Evolutionary conservation across 2,329 filamentous ascomycete genomes (phyloP).

Genomic region (Colletotrichum kahawae): DNA sequence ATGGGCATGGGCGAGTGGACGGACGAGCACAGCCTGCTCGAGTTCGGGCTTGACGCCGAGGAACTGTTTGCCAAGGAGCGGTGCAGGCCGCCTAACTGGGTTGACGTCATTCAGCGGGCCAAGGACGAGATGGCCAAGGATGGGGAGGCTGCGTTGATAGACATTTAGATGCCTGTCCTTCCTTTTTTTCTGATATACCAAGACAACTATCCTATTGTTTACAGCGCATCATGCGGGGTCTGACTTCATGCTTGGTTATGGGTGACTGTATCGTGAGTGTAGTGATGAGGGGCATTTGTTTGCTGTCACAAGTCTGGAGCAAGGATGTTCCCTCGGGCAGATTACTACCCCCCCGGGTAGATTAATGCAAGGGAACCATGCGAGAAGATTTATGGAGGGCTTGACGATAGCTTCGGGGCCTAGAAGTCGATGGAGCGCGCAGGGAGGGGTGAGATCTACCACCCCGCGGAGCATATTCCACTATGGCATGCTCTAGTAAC

Average conservation of each 20-base stretch:
- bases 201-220: background rate
- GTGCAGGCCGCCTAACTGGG: conserved; percentile 44
- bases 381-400: background rate
- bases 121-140: conserved; percentile 25
- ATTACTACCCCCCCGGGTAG: background rate
- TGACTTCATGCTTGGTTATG: background rate
- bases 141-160: conserved; percentile 17
- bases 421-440: background rate
- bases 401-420: background rate
- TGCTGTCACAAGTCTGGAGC: background rate
- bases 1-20: conserved; percentile 64
- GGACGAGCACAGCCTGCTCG: conserved; percentile 51
- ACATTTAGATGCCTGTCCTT: conserved; percentile 1
- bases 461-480: too few relatives aligned
- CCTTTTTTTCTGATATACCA: background rate
- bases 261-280: background rate
- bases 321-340: background rate
- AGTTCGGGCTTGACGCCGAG: conserved; percentile 54
- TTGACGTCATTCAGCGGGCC: conserved; percentile 47
- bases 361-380: conserved; percentile 5
- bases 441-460: too few relatives aligned
- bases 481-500: too few relatives aligned
- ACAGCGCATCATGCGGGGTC: background rate
- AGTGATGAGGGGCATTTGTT: background rate
- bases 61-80: conserved; percentile 38